Conservation (phyloP, 2,329 filamentous ascomycete species). For the Didymella arachidicola region DNA sequence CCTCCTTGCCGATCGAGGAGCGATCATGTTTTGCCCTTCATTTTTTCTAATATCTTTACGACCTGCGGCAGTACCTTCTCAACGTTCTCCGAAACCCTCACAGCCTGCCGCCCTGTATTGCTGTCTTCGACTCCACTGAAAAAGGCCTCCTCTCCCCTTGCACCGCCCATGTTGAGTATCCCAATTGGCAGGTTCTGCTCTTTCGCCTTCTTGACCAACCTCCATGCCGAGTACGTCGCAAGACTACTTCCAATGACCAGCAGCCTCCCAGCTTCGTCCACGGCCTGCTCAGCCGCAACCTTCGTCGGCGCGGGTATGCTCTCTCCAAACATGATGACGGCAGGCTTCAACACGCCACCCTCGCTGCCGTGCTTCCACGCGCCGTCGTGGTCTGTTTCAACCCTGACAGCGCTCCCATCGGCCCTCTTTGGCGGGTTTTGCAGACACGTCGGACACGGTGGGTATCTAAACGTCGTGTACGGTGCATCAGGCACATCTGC, state of each 20-base stretch:
- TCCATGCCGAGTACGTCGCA: slow-evolving; percentile 95
- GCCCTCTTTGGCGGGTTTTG: slow-evolving; percentile 66
- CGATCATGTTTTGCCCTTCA: slow-evolving; percentile 4
- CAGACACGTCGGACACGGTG: slow-evolving; percentile 83
- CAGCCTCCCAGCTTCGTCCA: slow-evolving; percentile 75
- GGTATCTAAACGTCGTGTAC: slow-evolving; percentile 90
- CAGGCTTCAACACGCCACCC: slow-evolving; percentile 87
- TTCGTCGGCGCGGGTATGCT: slow-evolving; percentile 77
- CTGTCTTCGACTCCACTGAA: slow-evolving; percentile 64
- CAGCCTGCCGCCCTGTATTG: slow-evolving; percentile 48
- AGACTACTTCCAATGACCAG: slow-evolving; percentile 88
- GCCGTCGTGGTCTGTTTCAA: slow-evolving; percentile 80
- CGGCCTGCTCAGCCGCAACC: slow-evolving; percentile 75
- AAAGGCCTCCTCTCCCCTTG: slow-evolving; percentile 78
- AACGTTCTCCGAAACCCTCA: slow-evolving; percentile 52
- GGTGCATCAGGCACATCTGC: slow-evolving; percentile 87
- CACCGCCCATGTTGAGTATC: slow-evolving; percentile 86
- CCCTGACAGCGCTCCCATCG: slow-evolving; percentile 59
- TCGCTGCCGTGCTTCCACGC: slow-evolving; percentile 66
- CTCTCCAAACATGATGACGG: slow-evolving; percentile 96
- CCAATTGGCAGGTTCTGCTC: slow-evolving; percentile 85
- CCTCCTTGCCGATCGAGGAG: no score
- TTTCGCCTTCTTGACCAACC: slow-evolving; percentile 82
- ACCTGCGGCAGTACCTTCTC: slow-evolving; percentile 49
- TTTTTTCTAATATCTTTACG: slow-evolving; percentile 36